Evolutionary conservation across 306 rosid genomes (phyloP).

Genomic region (Delonix regia): DNA sequence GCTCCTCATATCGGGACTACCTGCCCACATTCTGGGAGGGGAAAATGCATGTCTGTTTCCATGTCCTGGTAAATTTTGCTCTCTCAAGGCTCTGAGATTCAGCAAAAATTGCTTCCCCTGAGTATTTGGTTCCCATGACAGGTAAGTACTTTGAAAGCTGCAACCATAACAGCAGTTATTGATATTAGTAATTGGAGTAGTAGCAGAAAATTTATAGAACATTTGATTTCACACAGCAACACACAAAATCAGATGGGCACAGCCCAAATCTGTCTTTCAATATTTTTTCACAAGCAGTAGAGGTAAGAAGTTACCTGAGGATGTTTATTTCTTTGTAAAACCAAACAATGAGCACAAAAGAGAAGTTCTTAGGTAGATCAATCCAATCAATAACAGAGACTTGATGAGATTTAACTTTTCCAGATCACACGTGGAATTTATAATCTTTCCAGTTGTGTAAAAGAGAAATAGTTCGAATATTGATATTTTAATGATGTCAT

Average conservation of each 20-base stretch:
- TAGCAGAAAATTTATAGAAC: not conserved
- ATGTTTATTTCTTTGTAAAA: too few relatives aligned
- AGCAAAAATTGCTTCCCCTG: constrained; percentile 64
- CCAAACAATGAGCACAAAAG: not conserved
- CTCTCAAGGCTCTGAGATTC: constrained; percentile 68
- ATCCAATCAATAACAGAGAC: not conserved
- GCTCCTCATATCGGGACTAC: constrained; percentile 44
- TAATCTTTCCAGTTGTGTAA: not conserved
- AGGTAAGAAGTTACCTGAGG: not conserved
- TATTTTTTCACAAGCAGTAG: not conserved
- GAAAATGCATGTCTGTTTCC: constrained; percentile 48
- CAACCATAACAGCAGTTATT: constrained; percentile 34
- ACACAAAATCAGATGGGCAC: constrained; percentile 1
- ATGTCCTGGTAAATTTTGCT: constrained; percentile 55
- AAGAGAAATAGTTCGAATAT: not conserved
- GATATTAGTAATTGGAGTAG: not conserved
- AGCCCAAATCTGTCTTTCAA: constrained; percentile 6
- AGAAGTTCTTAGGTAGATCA: not conserved
- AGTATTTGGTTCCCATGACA: constrained; percentile 81
- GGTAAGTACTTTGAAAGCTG: constrained; percentile 87
- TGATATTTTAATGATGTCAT: too few relatives aligned
- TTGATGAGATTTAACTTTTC: not conserved
- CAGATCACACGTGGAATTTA: not conserved
- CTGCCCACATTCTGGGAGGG: constrained; percentile 49
- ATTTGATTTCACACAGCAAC: not conserved